phyloP scores from a whole-genome alignment of 2,329 filamentous ascomycete genomes.

The Pseudopyrenochaeta lycopersici region DNA sequence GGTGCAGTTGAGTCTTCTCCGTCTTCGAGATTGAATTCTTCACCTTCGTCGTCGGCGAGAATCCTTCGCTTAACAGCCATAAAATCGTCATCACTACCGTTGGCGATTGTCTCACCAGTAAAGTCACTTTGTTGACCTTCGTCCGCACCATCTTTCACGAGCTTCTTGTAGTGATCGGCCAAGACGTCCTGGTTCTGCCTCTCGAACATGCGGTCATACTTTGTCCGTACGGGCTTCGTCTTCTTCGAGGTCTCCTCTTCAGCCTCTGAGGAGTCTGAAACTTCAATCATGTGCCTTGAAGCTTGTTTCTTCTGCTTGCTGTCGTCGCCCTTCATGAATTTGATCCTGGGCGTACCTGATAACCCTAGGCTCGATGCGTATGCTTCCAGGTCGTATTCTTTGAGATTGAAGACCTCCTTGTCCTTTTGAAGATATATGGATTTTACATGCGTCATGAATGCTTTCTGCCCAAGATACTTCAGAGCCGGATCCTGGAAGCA shows the following conservation, averaged over 20 bases:
- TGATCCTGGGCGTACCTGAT: conserved; percentile 90
- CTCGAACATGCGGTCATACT: conserved; percentile 98
- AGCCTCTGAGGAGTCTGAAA: conserved; percentile 67
- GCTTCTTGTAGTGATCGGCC: conserved; percentile 90
- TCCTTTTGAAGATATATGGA: conserved; percentile 89
- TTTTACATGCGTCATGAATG: conserved; percentile 88
- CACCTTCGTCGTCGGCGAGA: conserved; percentile 68
- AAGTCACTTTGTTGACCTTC: conserved; percentile 48
- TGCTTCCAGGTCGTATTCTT: conserved; percentile 83
- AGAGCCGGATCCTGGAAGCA: conserved; percentile 94
- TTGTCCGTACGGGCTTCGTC: conserved; percentile 81
- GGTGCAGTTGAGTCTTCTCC: conserved; percentile 45
- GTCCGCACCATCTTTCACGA: conserved; percentile 68
- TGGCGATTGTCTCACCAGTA: conserved; percentile 43
- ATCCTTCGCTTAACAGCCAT: conserved; percentile 89
- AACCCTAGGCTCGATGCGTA: conserved; percentile 87
- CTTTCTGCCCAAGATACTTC: conserved; percentile 95
- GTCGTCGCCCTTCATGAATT: conserved; percentile 90
- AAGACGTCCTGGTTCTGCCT: conserved; percentile 94
- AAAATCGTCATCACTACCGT: conserved; percentile 80
- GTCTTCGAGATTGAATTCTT: conserved; percentile 55
- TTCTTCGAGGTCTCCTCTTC: conserved; percentile 59
- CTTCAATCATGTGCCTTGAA: conserved; percentile 69
- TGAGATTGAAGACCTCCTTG: conserved; percentile 88
- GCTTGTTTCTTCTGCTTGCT: conserved; percentile 89